Percentiles rank a stretch among this genome's conserved stretches.
Conservation (phyloP, 1,139 yeast genomes). For the Meyerozyma athensensis region DNA sequence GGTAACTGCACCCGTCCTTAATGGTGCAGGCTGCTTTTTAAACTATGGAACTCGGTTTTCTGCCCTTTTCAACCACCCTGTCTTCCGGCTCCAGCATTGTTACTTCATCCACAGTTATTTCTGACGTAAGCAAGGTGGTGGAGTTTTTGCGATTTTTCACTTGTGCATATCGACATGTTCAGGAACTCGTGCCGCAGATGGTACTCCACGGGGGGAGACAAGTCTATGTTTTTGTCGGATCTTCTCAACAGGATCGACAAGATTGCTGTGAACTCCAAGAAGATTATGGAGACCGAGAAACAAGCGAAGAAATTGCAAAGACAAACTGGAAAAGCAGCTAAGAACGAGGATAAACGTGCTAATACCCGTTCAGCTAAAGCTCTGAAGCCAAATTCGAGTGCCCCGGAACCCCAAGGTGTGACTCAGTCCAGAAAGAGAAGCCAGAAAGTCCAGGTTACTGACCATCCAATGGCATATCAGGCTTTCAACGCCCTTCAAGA, state of each 20-base stretch:
- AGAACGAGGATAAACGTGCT: background rate
- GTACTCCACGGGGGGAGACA: slow-evolving; percentile 6
- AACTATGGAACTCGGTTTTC: too few species aligned
- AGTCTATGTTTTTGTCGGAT: slow-evolving; percentile 22
- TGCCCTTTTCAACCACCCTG: too few species aligned
- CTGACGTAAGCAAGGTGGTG: background rate
- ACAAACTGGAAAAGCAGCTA: slow-evolving; percentile 6
- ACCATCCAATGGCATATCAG: slow-evolving; percentile 19
- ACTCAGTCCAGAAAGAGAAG: slow-evolving; percentile 1
- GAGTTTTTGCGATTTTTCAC: background rate
- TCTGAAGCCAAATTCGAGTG: background rate
- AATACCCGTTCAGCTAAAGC: slow-evolving; percentile 1
- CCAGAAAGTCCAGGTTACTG: slow-evolving; percentile 14
- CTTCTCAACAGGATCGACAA: slow-evolving; percentile 34
- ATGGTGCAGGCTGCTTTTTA: too few species aligned
- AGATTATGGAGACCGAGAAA: background rate
- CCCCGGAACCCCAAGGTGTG: background rate
- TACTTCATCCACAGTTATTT: background rate
- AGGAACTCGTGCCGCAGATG: slow-evolving; percentile 1
- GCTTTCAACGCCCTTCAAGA: slow-evolving; percentile 2
- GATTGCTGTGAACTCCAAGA: slow-evolving; percentile 20
- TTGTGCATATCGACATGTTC: background rate
- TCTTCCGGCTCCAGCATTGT: too few species aligned
- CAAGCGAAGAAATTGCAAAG: background rate
- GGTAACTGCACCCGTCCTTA: too few species aligned